Evolutionary conservation across 164 flowering plant species (phyloP).

Genomic region (Chimonanthus praecox): DNA sequence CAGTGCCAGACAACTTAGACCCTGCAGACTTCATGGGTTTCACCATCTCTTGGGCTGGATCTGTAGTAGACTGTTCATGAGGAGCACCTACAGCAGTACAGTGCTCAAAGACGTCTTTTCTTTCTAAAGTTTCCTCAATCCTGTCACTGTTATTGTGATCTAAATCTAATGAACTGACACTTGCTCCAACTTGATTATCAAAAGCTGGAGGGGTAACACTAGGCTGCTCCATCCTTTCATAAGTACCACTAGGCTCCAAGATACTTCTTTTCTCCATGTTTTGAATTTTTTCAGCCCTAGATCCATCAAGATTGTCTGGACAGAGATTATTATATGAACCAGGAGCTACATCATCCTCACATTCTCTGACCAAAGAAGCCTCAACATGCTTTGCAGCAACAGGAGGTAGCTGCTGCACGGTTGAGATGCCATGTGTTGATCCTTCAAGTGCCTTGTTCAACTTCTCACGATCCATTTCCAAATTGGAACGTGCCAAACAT

Average conservation of each 20-base stretch:
- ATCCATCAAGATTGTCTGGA: conserved; percentile 12
- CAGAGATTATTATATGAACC: conserved; percentile 11
- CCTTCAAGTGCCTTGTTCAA: conserved; percentile 1
- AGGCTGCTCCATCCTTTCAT: conserved; percentile 16
- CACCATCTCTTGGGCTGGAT: conserved; percentile 19
- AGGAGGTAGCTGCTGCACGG: conserved; percentile 14
- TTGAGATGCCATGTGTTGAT: conserved; percentile 4
- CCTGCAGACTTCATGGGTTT: conserved; percentile 13
- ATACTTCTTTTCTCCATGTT: conserved; percentile 19
- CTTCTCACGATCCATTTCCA: conserved; percentile 4
- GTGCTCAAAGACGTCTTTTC: conserved; percentile 7
- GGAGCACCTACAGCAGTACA: conserved; percentile 13
- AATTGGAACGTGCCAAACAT: conserved; percentile 12
- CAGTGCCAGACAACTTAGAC: conserved; percentile 10
- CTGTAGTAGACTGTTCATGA: conserved; percentile 10
- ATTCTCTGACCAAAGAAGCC: neutral
- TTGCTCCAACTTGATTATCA: conserved; percentile 18
- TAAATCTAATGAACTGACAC: neutral
- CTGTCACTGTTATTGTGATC: conserved; percentile 1
- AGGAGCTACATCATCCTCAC: conserved; percentile 3
- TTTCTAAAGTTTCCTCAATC: conserved; percentile 1
- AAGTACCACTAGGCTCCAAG: conserved; percentile 14
- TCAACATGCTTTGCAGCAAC: conserved; percentile 7
- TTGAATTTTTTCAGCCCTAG: conserved; percentile 24
- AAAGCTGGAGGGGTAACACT: conserved; percentile 7